phyloP scores from a whole-genome alignment of 345 rosid genomes.

The Reutealis trisperma region DNA sequence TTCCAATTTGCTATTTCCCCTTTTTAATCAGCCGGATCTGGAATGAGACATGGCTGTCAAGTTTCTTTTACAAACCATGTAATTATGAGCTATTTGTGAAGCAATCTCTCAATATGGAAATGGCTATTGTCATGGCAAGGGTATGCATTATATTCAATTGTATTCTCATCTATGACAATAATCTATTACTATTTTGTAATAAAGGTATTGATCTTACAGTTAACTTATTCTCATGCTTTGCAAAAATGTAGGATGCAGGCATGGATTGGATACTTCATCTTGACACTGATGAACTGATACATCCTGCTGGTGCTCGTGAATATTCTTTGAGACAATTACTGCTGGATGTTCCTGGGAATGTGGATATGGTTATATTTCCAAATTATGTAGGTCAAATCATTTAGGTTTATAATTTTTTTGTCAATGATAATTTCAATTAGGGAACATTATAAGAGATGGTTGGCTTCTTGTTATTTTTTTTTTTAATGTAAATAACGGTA shows the following conservation, averaged over 20 bases:
- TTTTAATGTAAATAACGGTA: conserved; percentile 10
- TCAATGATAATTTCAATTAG: background rate
- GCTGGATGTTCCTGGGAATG: conserved; percentile 54
- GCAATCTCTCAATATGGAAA: conserved; percentile 98
- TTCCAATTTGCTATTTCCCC: background rate
- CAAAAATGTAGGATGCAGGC: conserved; percentile 57
- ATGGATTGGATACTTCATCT: conserved; percentile 96
- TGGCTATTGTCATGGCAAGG: conserved; percentile 95
- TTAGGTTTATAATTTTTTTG: conserved; percentile 8
- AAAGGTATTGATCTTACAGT: background rate
- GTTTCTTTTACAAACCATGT: conserved; percentile 95
- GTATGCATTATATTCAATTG: conserved; percentile 38
- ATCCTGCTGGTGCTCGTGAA: conserved; percentile 76
- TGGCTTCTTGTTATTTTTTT: background rate
- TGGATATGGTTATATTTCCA: conserved; percentile 81
- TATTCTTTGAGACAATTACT: conserved; percentile 67
- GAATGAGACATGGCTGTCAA: conserved; percentile 92
- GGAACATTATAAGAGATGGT: conserved; percentile 6
- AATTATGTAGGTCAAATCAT: conserved; percentile 57
- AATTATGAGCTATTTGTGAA: conserved; percentile 93
- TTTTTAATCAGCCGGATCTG: conserved; percentile 70
- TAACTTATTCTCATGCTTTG: background rate
- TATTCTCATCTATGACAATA: conserved; percentile 7
- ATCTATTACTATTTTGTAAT: background rate
- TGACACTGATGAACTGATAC: conserved; percentile 86